Base-by-base conservation (phyloP, 2,329 filamentous ascomycete species). In the Cytospora piceicola region DNA sequence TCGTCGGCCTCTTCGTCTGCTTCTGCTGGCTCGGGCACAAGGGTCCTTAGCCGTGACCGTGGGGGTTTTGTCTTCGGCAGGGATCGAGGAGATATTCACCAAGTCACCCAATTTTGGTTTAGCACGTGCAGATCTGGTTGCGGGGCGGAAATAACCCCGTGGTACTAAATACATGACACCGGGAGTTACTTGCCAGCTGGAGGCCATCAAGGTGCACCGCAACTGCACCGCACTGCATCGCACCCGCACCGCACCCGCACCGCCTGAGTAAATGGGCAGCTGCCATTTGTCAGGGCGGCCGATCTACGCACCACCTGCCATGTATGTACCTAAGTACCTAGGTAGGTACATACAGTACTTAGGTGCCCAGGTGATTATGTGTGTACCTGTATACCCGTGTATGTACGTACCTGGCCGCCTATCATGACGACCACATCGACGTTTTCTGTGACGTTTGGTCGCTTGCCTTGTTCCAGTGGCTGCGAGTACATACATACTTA, bases 271-370 rank as follows among this genome's bases (percentile, higher is more conserved):
- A 63, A 63, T n/a, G 30, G 42, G 54, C 54, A 9, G 51, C 32
- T 46, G 46, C 57, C 29, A 67, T 65, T 64, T 58, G 65, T 64
- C 61, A 61, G 61, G 46, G n/a, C 12, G 46, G n/a, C 12, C 46
- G 46, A 49, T 20, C 46, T 5, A 24, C 2, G 22, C 17, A n/a
- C 20, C n/a, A 9, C 9, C 11, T 22, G 22, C 46, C 46, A 12
- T 49, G 46, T 49, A 49, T 14, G 30, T 32, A 32, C 30, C 39
- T 42, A 42, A 14, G 17, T 39, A 39, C 36, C 39, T 36, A 36
- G 2, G 32, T 36, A 42, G 39, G 15, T 20, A 5, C 9, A 42
- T 8, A 42, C 20, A 8, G 39, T 39, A n/a, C 6, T 6, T n/a
- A n/a, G n/a, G n/a, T n/a, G n/a, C n/a, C n/a, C n/a, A n/a, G n/a